Evolutionary conservation across 2,329 filamentous ascomycete species (phyloP), one percentile per base, ranked within the genome.

Genomic region (Aulographum hederae): DNA sequence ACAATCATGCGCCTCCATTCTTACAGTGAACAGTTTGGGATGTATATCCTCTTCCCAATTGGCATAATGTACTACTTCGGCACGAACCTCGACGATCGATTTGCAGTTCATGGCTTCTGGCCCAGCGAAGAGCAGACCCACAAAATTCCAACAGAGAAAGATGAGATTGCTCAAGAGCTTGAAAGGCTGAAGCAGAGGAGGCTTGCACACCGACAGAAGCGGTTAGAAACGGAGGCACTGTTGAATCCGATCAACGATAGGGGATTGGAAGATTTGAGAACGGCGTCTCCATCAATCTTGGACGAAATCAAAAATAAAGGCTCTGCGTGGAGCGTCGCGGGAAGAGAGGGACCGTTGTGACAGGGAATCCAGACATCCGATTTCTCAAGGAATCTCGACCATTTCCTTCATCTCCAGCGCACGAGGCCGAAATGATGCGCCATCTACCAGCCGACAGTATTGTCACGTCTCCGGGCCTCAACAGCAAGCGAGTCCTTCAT

Each of bases 11-110:
- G 20, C 13, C 15, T 21, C 18, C 10, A 16, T 13, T 15, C 26
- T 16, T 13, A 31, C 11, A 19, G 23, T 16, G 8, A 8, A 8
- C 35, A 94, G 86, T 98, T 98, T 56, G 85, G 86, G 61, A 80
- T 91, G 69, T 98, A 98, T 63, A 76, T 98, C 61, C 77, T 94
- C 68, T 98, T 98, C 59, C 89, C 89, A 13, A 95, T 98, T 47
- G 84, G 81, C 45, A 85, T 89, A 65, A 98, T 98, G 89, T 95
- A 91, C 67, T 98, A 98, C 64, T 98, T 95, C 56, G 89, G 89
- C 51, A 93, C 85, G 34, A 98, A 98, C 56, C 80, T 98, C 50
- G 89, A 98, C 57, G 69, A 77, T 42, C 77, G 82, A 40, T 98
- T 98, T 63, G 61, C 69, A 30, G 81, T 95, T 2, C 74, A 78